Evolutionary conservation across 2,329 filamentous ascomycete species (phyloP).

Genomic region (Chaetothyriales sp.): DNA sequence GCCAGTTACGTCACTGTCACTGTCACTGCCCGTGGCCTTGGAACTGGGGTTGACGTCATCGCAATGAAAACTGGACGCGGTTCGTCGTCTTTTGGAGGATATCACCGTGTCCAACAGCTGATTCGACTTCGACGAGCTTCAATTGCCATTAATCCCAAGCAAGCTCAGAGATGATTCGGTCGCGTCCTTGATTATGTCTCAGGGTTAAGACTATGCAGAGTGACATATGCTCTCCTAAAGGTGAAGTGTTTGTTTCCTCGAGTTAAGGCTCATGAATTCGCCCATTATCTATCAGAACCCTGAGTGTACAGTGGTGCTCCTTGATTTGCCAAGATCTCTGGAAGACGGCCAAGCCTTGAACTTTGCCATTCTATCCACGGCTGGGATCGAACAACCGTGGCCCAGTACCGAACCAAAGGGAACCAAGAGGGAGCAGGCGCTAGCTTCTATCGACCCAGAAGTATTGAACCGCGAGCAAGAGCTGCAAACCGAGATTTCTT

Average conservation of each 20-base stretch:
- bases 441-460: constrained; percentile 21
- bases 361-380: constrained; percentile 30
- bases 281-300: not conserved
- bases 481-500: constrained; percentile 21
- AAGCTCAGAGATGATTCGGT: no score
- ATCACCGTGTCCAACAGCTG: no score
- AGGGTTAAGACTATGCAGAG: no score
- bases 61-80: no score
- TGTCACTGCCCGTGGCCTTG: no score
- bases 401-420: constrained; percentile 37
- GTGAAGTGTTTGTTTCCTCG: no score
- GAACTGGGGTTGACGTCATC: no score
- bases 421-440: constrained; percentile 27
- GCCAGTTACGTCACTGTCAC: not conserved
- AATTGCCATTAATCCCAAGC: no score
- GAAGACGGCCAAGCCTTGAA: constrained; percentile 31
- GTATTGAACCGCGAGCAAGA: constrained; percentile 21
- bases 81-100: no score
- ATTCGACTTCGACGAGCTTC: no score
- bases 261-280: not conserved
- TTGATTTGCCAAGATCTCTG: constrained; percentile 47
- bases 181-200: no score
- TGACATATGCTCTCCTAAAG: no score
- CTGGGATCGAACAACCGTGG: constrained; percentile 34
- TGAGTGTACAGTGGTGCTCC: constrained; percentile 26